phyloP scores from a whole-genome alignment of 805 yeast species.

The Alloascoidea africana region DNA sequence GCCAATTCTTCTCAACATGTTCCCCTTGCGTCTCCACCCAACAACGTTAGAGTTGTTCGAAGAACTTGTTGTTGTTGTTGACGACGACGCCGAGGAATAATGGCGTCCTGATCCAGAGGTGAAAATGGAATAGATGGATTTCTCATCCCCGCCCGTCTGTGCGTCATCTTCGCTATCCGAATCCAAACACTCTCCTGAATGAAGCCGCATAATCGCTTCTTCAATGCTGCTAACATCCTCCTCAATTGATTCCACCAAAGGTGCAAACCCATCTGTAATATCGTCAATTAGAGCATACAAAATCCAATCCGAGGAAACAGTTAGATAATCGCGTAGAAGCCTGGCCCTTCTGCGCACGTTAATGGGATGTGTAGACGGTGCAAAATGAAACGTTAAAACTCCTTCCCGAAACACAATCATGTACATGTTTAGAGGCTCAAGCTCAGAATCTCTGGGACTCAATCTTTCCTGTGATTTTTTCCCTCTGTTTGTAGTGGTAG shows the following conservation, averaged over 20 bases:
- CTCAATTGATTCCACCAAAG: conserved; percentile 88
- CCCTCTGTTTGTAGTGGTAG: background rate
- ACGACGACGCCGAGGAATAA: conserved; percentile 11
- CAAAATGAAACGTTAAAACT: conserved; percentile 84
- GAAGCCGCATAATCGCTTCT: conserved; percentile 79
- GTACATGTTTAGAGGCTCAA: conserved; percentile 85
- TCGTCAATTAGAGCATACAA: conserved; percentile 95
- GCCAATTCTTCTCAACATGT: conserved; percentile 88
- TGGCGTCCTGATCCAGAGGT: conserved; percentile 6
- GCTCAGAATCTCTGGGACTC: conserved; percentile 29
- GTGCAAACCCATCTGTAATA: conserved; percentile 94
- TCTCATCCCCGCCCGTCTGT: conserved; percentile 22
- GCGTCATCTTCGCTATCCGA: conserved; percentile 23
- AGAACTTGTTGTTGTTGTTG: conserved; percentile 14
- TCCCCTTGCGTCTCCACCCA: conserved; percentile 87
- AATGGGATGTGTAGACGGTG: conserved; percentile 91
- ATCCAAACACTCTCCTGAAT: conserved; percentile 39
- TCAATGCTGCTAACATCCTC: conserved; percentile 92
- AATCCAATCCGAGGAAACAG: conserved; percentile 91
- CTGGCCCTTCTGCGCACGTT: conserved; percentile 92
- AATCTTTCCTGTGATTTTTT: background rate
- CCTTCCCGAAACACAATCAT: conserved; percentile 85
- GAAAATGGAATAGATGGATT: conserved; percentile 6
- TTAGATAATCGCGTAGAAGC: conserved; percentile 70
- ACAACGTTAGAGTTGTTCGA: conserved; percentile 27